These are phyloP conservation scores for Acorus gramineus DNA, from an alignment of 106 monocot genomes.

Conservation along the genomic window DNA sequence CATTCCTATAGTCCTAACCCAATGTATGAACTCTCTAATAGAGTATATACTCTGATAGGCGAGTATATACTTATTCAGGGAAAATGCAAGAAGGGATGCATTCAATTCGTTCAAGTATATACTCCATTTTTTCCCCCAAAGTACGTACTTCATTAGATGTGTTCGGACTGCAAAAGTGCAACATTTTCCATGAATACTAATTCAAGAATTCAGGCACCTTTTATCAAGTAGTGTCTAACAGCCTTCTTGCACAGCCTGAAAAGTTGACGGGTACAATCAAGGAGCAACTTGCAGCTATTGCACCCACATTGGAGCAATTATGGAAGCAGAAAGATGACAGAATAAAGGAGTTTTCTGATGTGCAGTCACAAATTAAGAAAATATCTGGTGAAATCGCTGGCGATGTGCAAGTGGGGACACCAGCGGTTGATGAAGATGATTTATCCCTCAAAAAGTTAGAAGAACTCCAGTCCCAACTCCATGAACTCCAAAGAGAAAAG, in stretches of 20 bases:
- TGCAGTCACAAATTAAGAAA: constrained; percentile 64
- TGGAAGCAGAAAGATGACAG: constrained; percentile 71
- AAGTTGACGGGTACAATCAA: constrained; percentile 84
- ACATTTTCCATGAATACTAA: no score
- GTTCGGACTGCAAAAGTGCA: no score
- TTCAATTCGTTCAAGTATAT: no score
- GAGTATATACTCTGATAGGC: no score
- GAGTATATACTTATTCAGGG: no score
- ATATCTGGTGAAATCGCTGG: constrained; percentile 66
- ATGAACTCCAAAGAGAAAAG: constrained; percentile 93
- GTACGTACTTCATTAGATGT: no score
- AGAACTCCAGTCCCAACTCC: constrained; percentile 66
- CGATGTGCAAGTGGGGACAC: constrained; percentile 22
- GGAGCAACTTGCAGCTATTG: constrained; percentile 75
- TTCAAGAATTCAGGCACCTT: no score
- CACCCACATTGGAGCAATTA: constrained; percentile 62
- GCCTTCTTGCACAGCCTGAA: constrained; percentile 44
- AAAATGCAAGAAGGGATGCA: no score
- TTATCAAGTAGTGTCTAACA: no score
- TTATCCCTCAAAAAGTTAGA: constrained; percentile 67
- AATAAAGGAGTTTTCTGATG: constrained; percentile 62
- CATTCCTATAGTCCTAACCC: no score
- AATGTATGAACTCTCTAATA: no score
- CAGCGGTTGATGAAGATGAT: constrained; percentile 65
- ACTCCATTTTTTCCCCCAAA: no score